Percentiles rank a stretch among this genome's conserved stretches.
phyloP scores from a whole-genome alignment of 2,329 filamentous ascomycete genomes.

The Nemania bipapillata region DNA sequence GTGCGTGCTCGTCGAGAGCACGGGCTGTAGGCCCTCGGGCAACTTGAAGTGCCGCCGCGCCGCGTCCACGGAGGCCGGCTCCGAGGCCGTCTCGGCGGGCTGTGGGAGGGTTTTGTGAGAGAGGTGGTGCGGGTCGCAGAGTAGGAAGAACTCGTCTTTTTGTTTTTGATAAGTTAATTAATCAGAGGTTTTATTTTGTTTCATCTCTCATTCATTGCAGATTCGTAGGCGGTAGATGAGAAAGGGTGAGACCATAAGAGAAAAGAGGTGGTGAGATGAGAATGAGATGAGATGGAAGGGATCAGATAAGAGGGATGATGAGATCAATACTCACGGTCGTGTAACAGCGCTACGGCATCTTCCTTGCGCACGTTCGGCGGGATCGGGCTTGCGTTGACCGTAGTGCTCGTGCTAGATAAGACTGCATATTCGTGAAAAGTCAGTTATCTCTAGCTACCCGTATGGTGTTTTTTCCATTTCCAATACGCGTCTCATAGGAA shows the following conservation, averaged over 20 bases:
- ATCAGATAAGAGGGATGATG: too few species aligned
- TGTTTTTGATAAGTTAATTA: too few species aligned
- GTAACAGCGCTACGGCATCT: slow-evolving; percentile 57
- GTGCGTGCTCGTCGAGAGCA: slow-evolving; percentile 20
- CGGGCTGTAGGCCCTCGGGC: slow-evolving; percentile 43
- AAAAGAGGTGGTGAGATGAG: not conserved
- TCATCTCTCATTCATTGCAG: not conserved
- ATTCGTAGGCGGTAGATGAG: too few species aligned
- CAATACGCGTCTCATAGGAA: not conserved
- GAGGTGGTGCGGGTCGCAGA: slow-evolving; percentile 64
- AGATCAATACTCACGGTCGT: slow-evolving; percentile 52
- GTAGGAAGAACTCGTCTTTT: slow-evolving; percentile 60
- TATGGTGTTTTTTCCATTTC: not conserved
- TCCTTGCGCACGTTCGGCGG: slow-evolving; percentile 49
- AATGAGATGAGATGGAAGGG: not conserved
- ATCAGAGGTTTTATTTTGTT: not conserved
- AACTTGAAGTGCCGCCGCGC: slow-evolving; percentile 47
- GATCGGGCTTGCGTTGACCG: slow-evolving; percentile 58
- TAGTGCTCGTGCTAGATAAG: slow-evolving; percentile 58
- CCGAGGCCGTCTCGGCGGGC: slow-evolving; percentile 43
- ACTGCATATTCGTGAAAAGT: slow-evolving; percentile 44
- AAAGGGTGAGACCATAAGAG: too few species aligned
- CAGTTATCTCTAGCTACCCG: not conserved
- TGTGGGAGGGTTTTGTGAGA: slow-evolving; percentile 48
- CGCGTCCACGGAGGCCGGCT: slow-evolving; percentile 42